phyloP scores from a whole-genome alignment of 2,329 filamentous ascomycete species.

The Hypoxylon sp. region DNA sequence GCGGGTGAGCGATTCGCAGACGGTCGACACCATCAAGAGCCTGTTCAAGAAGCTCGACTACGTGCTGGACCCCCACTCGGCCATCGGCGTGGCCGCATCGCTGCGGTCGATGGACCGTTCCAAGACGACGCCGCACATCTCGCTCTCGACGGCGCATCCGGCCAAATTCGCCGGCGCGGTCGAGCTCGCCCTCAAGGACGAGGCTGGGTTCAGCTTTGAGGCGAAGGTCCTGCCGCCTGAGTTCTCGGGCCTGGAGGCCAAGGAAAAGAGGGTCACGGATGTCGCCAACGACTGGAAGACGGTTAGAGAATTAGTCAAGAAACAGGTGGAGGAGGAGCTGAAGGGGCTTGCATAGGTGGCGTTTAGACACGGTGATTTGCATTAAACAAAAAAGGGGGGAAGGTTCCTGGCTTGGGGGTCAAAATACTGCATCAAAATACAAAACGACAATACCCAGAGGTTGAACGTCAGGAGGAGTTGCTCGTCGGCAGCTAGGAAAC shows the following conservation, averaged over 20 bases:
- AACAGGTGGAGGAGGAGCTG: constrained; percentile 74
- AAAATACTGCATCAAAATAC: background rate
- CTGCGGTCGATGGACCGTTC: constrained; percentile 69
- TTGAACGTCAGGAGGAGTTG: background rate
- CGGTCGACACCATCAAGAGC: constrained; percentile 69
- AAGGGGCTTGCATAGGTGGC: constrained; percentile 45
- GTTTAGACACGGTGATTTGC: constrained; percentile 19
- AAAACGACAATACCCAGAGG: constrained; percentile 14
- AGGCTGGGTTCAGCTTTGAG: constrained; percentile 78
- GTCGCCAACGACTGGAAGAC: constrained; percentile 77
- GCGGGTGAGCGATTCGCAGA: constrained; percentile 71
- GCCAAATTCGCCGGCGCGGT: constrained; percentile 93
- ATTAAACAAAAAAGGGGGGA: constrained; percentile 12
- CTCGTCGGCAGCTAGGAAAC: too few species aligned
- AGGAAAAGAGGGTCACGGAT: constrained; percentile 75
- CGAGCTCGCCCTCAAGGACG: constrained; percentile 75
- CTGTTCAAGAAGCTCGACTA: constrained; percentile 66
- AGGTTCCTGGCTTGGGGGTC: constrained; percentile 10
- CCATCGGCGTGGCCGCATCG: constrained; percentile 83
- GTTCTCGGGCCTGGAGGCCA: constrained; percentile 79
- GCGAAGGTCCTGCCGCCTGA: constrained; percentile 79
- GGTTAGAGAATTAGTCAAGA: constrained; percentile 77
- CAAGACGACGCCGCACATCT: constrained; percentile 74
- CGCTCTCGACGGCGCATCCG: constrained; percentile 91
- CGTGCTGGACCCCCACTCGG: constrained; percentile 90